These are phyloP conservation scores for Tolypocladium tundrense DNA, from an alignment of 2,329 filamentous ascomycete species.

Conservation along the genomic window DNA sequence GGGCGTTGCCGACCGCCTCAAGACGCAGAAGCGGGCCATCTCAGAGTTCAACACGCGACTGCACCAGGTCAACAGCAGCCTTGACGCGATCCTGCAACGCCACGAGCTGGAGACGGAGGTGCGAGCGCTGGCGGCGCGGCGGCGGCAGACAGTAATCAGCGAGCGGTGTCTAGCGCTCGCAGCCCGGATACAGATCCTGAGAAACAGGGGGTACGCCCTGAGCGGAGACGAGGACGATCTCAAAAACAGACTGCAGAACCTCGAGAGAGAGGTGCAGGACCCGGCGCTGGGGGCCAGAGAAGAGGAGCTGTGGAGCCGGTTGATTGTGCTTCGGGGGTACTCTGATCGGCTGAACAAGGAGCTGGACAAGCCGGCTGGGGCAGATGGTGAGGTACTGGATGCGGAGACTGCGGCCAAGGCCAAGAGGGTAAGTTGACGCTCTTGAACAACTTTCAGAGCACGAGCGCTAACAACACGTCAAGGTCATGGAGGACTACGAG, in stretches of 20 bases:
- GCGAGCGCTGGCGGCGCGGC: constrained; percentile 59
- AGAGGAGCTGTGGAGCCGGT: constrained; percentile 77
- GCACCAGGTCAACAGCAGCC: constrained; percentile 68
- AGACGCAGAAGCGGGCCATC: constrained; percentile 60
- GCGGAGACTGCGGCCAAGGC: constrained; percentile 62
- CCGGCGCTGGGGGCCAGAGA: constrained; percentile 65
- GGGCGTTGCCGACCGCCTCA: constrained; percentile 60
- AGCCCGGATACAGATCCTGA: constrained; percentile 68
- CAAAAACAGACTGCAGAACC: constrained; percentile 56
- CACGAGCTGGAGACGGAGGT: constrained; percentile 71
- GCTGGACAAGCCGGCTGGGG: constrained; percentile 54
- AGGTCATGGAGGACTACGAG: constrained; percentile 75
- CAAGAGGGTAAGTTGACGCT: constrained; percentile 51
- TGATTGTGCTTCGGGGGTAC: constrained; percentile 65
- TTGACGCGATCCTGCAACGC: constrained; percentile 61
- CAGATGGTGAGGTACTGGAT: constrained; percentile 48
- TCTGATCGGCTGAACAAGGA: constrained; percentile 64
- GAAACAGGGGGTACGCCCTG: constrained; percentile 72
- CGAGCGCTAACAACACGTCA: constrained; percentile 7
- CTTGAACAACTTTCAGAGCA: neutral
- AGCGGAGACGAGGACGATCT: constrained; percentile 72
- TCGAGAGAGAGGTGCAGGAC: constrained; percentile 63
- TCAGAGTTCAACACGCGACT: constrained; percentile 60
- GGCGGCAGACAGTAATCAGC: constrained; percentile 62
- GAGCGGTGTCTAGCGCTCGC: constrained; percentile 66